Evolutionary conservation across 2,329 filamentous ascomycete genomes (phyloP), one percentile per base, ranked within the genome.

Genomic region (Arthroderma sp.): DNA sequence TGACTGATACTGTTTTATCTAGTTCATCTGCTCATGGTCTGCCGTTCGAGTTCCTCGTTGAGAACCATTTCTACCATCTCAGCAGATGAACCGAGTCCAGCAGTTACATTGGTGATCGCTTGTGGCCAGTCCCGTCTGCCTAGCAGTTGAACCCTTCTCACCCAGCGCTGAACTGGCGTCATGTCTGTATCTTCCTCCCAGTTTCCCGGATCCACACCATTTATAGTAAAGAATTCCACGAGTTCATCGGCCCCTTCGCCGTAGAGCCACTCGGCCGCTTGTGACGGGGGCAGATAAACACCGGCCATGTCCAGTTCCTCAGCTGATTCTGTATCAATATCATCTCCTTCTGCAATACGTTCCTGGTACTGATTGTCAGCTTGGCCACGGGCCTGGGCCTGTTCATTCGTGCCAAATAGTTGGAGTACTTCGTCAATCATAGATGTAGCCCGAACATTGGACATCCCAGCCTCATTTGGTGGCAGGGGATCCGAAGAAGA

Each of bases 401-500:
- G 38, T 35, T 43, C 33, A 15, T 60, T 44, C 19, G 47, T 8
- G 11, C 51, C 49, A 9, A 58, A 43, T 19, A 55, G 9, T 2
- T 53, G 21, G 6, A 57, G 54, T 7, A 57, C 52, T 9, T 55
- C 52, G 43, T 55, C 51, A 4, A 52, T 35, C 23, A 60, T 55
- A 31, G 54, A 60, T 5, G 54, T 35, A 15, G 54, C 28, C 49
- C 15, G 35, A 17, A 13, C 52, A 25, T 25, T 23, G 8, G 19
- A 9, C 13, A 53, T 31, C 2, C 57, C 59, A 3, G n/a, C 21
- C 68, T 72, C 9, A 66, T 66, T 13, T 66, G 90, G 91, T 19
- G 90, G 88, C 13, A 95, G 74, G 1, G 89, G 89, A 66, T 95
- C 91, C 21, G 88, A 93, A 17, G 88, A 82, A 61, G 86, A 90